Evolutionary conservation across 2,329 filamentous ascomycete genomes (phyloP).

Genomic region (Penicillium corylophilum): DNA sequence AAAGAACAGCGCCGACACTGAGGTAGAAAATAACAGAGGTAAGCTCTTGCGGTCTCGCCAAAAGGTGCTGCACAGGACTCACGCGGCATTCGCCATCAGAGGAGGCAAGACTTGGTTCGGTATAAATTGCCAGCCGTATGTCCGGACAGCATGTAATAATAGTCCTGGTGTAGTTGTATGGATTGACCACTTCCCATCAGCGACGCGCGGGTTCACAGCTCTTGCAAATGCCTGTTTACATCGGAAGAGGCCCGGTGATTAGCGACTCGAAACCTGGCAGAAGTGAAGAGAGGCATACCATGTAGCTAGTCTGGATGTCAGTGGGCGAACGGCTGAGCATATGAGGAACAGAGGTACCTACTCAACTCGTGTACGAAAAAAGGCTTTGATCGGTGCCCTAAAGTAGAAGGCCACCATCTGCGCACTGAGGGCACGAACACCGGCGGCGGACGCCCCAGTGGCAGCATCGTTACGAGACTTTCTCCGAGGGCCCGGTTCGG

Average conservation of each 20-base stretch:
- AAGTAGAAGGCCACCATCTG: slow-evolving; percentile 90
- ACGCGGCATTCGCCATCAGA: slow-evolving; percentile 62
- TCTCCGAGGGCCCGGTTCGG: slow-evolving; percentile 27
- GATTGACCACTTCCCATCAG: slow-evolving; percentile 55
- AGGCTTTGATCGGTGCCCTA: slow-evolving; percentile 84
- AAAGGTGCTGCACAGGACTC: slow-evolving; percentile 14
- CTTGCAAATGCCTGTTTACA: slow-evolving; percentile 57
- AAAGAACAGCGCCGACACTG: slow-evolving; percentile 61
- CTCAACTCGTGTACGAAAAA: slow-evolving; percentile 87
- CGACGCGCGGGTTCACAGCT: slow-evolving; percentile 58
- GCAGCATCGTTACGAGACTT: slow-evolving; percentile 60
- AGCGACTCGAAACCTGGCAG: slow-evolving; percentile 6
- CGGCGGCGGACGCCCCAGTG: slow-evolving; percentile 78
- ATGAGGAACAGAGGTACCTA: slow-evolving; percentile 50
- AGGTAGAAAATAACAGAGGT: neutral
- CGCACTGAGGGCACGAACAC: slow-evolving; percentile 78
- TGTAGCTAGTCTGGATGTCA: slow-evolving; percentile 44
- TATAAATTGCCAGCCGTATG: slow-evolving; percentile 64
- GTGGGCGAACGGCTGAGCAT: neutral
- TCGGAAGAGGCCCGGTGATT: slow-evolving; percentile 8
- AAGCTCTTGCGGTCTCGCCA: neutral
- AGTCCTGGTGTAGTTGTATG: slow-evolving; percentile 62
- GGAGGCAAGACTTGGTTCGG: slow-evolving; percentile 65
- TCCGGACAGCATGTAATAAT: slow-evolving; percentile 59
- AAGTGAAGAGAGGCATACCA: slow-evolving; percentile 40